These are phyloP conservation scores for Fusarium chuoi DNA, from an alignment of 2,329 filamentous ascomycete species.

Conservation along the genomic window DNA sequence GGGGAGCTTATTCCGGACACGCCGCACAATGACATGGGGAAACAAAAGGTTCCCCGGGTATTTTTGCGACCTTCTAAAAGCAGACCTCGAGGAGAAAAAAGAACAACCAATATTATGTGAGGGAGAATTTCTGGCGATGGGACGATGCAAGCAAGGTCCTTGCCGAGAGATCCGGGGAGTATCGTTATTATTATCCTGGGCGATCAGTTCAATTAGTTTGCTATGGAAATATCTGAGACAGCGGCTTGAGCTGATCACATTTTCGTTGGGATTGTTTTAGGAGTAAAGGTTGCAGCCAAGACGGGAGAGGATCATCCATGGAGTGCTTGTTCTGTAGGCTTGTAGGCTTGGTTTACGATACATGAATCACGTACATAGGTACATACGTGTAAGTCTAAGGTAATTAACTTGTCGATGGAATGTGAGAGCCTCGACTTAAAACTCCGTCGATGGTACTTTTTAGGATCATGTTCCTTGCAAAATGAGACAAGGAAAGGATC, in stretches of 20 bases:
- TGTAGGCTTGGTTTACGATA: conserved; percentile 5
- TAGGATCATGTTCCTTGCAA: background rate
- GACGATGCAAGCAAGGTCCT: background rate
- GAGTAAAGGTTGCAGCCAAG: conserved; percentile 28
- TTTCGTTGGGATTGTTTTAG: conserved; percentile 7
- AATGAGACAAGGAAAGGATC: conserved; percentile 14
- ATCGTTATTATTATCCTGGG: background rate
- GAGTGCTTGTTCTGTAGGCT: conserved; percentile 14
- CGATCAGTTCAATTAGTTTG: conserved; percentile 21
- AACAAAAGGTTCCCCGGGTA: conserved; percentile 12
- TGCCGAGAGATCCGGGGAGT: conserved; percentile 36
- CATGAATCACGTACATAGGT: conserved; percentile 12
- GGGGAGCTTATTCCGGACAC: conserved; percentile 8
- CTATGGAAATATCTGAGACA: conserved; percentile 12
- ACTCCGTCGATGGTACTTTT: background rate
- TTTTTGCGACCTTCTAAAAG: conserved; percentile 43
- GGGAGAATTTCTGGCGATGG: conserved; percentile 7
- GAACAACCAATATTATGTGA: conserved; percentile 11
- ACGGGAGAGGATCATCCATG: conserved; percentile 25
- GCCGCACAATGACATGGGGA: conserved; percentile 2
- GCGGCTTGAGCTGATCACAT: conserved; percentile 9
- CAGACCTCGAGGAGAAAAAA: background rate
- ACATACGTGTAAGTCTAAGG: background rate
- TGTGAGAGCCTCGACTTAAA: background rate
- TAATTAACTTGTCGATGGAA: conserved; percentile 3